Evolutionary conservation across 306 rosid species (phyloP), one percentile per base, ranked within the genome.

Genomic region (Biancaea sappan): DNA sequence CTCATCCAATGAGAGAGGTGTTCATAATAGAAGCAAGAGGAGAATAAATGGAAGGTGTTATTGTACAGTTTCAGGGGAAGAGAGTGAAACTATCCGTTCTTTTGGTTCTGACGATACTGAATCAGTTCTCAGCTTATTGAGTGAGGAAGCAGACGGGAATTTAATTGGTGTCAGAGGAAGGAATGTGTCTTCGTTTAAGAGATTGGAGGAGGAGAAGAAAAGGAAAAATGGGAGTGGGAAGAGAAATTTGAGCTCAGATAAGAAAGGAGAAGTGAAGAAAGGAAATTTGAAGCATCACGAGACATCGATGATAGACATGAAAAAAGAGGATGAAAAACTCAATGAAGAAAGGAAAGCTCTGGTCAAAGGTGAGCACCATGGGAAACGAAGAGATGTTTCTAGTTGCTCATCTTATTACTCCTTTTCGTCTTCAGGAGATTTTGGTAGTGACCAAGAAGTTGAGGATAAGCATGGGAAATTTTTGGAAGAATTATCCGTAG

Each of bases 401-500:
- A 91, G 91, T 79, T 79, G 90, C 83, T 95, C 99, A 71, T 92
- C 97, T 79, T 92, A 87, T 85, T 88, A 90, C 81, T 84, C 99
- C 34, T 35, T 88, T 50, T 86, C 92, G 19, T 90, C 91, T 11
- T 63, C 89, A 13, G 95, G 88, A 54, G 90, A 84, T 78, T 77
- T 82, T 35, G 90, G 79, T 73, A 88, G 79, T 65, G 96, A 92
- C 73, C n/a, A 38, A 21, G 96, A 92, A 73, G 88, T 82, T 77
- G 77, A 73, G 51, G 86, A 92, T 66, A 86, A 82, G 76, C 85
- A 66, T 66, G 88, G 72, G 48, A 40, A 59, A 43, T 24, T 71
- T 31, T 81, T 57, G 58, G 92, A 87, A 78, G 93, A 86, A 53
- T 77, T 53, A 15, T 83, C 88, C 43, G 59, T 77, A 63, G 87